These are phyloP conservation scores for Boletus huronensis DNA, from an alignment of 768 basidiomycete genomes.

Conservation along the genomic window DNA sequence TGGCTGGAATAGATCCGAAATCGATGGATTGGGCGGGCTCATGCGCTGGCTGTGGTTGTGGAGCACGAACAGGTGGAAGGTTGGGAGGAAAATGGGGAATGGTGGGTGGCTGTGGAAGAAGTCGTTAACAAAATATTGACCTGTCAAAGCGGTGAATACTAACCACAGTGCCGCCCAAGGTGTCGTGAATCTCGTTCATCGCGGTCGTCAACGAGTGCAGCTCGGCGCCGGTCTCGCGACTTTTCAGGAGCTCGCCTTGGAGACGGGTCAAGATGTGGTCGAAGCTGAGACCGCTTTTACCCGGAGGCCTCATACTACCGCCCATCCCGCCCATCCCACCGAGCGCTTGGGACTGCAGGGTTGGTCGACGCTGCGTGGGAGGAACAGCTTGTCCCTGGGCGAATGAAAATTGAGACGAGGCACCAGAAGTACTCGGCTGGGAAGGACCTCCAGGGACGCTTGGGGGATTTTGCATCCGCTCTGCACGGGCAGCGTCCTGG, in stretches of 20 bases:
- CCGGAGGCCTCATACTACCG: constrained; percentile 64
- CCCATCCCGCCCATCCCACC: constrained; percentile 77
- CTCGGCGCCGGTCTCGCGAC: constrained; percentile 88
- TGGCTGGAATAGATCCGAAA: constrained; percentile 23
- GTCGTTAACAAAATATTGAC: constrained; percentile 1
- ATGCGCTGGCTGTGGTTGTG: constrained; percentile 18
- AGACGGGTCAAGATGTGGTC: constrained; percentile 87
- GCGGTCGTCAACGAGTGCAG: constrained; percentile 70
- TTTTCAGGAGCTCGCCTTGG: constrained; percentile 93
- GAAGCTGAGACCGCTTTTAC: constrained; percentile 85
- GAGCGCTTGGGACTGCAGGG: constrained; percentile 56
- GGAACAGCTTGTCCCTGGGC: constrained; percentile 35
- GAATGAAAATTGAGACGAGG: constrained; percentile 40
- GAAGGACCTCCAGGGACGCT: constrained; percentile 26
- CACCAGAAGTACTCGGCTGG: constrained; percentile 35
- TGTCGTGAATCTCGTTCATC: constrained; percentile 91
- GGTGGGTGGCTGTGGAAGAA: constrained; percentile 48
- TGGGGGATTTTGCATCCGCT: constrained; percentile 54
- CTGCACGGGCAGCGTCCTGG: constrained; percentile 64
- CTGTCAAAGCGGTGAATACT: constrained; percentile 26
- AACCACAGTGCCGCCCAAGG: constrained; percentile 79
- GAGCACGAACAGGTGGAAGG: constrained; percentile 63
- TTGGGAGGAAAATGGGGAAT: constrained; percentile 60
- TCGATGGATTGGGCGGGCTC: constrained; percentile 31
- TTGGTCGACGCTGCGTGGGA: constrained; percentile 50